These are phyloP conservation scores for Nicotiana tabacum DNA, from an alignment of 257 asterid species.

Conservation along the genomic window DNA sequence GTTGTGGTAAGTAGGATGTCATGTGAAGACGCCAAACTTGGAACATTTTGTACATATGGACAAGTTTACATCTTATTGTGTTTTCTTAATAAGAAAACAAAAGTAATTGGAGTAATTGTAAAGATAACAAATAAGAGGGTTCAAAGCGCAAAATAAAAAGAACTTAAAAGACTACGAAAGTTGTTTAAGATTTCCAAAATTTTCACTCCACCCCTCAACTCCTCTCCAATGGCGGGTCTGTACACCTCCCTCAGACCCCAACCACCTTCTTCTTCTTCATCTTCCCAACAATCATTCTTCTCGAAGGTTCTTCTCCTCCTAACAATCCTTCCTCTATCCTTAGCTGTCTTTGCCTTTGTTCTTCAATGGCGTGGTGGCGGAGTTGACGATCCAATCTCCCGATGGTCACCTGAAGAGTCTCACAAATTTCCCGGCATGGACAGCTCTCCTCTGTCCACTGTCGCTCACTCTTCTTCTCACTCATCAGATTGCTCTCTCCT, in stretches of 20 bases:
- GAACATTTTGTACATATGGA: not conserved
- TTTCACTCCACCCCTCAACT: not conserved
- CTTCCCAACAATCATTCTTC: conserved; percentile 21
- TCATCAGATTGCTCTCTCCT: conserved; percentile 34
- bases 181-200: not conserved
- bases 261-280: conserved; percentile 28
- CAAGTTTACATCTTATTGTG: too few relatives aligned
- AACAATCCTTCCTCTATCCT: conserved; percentile 34
- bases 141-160: not conserved
- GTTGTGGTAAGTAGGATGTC: not conserved
- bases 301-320: conserved; percentile 37
- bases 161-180: not conserved
- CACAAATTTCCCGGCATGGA: conserved; percentile 51
- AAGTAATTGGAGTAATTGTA: not conserved
- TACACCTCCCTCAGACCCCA: conserved; percentile 35
- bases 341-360: conserved; percentile 41
- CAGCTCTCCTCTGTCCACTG: conserved; percentile 26
- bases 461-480: conserved; percentile 16
- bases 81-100: not conserved
- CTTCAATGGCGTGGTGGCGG: conserved; percentile 59
- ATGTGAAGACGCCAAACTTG: not conserved
- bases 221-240: conserved; percentile 39
- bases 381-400: conserved; percentile 39
- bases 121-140: not conserved
- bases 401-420: conserved; percentile 44